A percentile compares a stretch with the other conserved stretches of the same genome.
These are phyloP conservation scores for Patellaria atrata DNA, from an alignment of 495 filamentous ascomycete genomes.

Conservation along the genomic window DNA sequence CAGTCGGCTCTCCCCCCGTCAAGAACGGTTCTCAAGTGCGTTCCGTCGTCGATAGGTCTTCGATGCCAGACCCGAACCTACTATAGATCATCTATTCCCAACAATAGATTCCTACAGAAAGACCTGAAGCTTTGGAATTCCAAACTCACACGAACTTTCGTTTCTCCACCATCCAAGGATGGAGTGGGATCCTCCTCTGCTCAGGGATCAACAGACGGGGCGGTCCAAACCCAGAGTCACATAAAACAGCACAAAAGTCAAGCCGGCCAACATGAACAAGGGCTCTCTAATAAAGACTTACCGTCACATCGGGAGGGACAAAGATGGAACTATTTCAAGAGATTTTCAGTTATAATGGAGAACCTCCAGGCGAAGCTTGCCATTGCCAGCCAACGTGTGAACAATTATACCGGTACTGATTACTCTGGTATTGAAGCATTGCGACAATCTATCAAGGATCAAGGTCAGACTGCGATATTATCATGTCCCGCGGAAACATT, in stretches of 20 bases:
- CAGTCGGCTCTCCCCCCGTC: slow-evolving; percentile 2
- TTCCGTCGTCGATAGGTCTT: slow-evolving; percentile 13
- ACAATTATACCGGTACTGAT: slow-evolving; percentile 67
- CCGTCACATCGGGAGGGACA: slow-evolving; percentile 66
- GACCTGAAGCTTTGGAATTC: no score
- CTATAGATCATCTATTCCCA: not conserved
- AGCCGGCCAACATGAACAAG: no score
- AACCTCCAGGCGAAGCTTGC: slow-evolving; percentile 72
- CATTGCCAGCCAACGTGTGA: slow-evolving; percentile 72
- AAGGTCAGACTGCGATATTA: slow-evolving; percentile 33
- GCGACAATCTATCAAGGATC: slow-evolving; percentile 55
- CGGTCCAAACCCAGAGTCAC: no score
- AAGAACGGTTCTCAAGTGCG: no score
- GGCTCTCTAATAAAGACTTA: slow-evolving; percentile 42
- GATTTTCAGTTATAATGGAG: slow-evolving; percentile 72
- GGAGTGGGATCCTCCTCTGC: no score
- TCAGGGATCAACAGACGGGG: no score
- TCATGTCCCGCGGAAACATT: not conserved
- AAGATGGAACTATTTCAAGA: slow-evolving; percentile 56
- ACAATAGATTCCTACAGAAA: no score
- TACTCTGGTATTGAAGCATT: slow-evolving; percentile 86
- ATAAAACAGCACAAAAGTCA: no score
- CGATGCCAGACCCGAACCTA: slow-evolving; percentile 16
- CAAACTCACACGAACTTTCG: no score
- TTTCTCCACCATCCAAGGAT: no score